Evolutionary conservation across 768 basidiomycete genomes (phyloP).

Genomic region (Coprinopsis sp.): DNA sequence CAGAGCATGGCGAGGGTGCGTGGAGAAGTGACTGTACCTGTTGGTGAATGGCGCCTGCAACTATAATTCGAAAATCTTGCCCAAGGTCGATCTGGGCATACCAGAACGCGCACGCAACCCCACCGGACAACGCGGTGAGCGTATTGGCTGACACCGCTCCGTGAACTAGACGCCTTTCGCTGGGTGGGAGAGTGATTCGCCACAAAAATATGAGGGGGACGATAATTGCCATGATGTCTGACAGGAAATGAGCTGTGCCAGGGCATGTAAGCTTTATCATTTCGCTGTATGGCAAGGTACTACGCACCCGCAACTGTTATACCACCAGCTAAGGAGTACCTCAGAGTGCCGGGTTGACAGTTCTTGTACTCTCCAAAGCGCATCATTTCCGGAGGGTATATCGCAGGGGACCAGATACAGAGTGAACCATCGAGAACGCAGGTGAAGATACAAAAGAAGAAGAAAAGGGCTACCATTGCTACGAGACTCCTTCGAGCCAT

Average conservation of each 20-base stretch:
- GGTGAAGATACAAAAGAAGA: slow-evolving; percentile 4
- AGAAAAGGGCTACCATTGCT: slow-evolving; percentile 1
- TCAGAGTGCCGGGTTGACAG: too few relatives aligned
- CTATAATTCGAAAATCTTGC: slow-evolving; percentile 5
- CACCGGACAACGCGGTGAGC: slow-evolving; percentile 17
- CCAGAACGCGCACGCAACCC: slow-evolving; percentile 18
- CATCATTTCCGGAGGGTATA: slow-evolving; percentile 1
- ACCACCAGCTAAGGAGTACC: neutral
- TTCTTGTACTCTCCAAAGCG: neutral
- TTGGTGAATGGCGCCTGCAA: slow-evolving; percentile 12
- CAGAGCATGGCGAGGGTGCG: neutral
- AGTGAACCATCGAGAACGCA: slow-evolving; percentile 1
- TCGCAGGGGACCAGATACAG: too few relatives aligned
- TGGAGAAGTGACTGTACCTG: slow-evolving; percentile 14
- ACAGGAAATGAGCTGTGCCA: slow-evolving; percentile 20
- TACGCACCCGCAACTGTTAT: neutral
- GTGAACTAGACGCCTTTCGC: slow-evolving; percentile 19
- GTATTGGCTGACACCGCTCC: slow-evolving; percentile 22
- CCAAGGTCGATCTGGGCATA: slow-evolving; percentile 9
- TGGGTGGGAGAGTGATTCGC: slow-evolving; percentile 16
- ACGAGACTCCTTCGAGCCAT: slow-evolving; percentile 5
- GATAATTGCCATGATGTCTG: slow-evolving; percentile 20
- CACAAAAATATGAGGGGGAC: slow-evolving; percentile 24
- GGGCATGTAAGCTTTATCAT: neutral
- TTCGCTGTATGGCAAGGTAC: neutral